These are phyloP conservation scores for Xylaria grammica DNA, from an alignment of 495 filamentous ascomycete species.

Conservation along the genomic window DNA sequence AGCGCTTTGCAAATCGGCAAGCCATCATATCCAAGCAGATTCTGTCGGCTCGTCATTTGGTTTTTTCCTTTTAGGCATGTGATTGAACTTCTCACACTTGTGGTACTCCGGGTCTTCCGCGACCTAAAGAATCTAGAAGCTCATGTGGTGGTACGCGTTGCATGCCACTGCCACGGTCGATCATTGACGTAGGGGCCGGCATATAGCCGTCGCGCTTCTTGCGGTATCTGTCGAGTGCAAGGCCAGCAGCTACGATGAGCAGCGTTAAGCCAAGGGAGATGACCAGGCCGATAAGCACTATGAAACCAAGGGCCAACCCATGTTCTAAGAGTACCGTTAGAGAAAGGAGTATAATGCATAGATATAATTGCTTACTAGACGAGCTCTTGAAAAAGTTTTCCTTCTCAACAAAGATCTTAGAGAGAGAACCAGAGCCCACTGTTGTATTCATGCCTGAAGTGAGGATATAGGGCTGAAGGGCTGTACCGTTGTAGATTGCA, in stretches of 20 bases:
- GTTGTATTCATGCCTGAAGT: constrained; percentile 65
- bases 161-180: constrained; percentile 77
- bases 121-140: constrained; percentile 64
- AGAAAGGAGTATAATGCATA: constrained; percentile 29
- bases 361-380: constrained; percentile 32
- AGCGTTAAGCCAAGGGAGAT: constrained; percentile 87
- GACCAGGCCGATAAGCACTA: constrained; percentile 91
- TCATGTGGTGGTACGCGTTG: constrained; percentile 80
- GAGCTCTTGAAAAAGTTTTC: constrained; percentile 64
- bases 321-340: constrained; percentile 45
- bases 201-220: constrained; percentile 86
- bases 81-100: constrained; percentile 40
- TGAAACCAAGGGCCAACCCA: constrained; percentile 78
- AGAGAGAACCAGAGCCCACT: constrained; percentile 68
- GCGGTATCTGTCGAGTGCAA: constrained; percentile 82
- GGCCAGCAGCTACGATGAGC: constrained; percentile 82
- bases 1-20: constrained; percentile 1
- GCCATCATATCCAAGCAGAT: constrained; percentile 23
- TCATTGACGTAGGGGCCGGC: constrained; percentile 74
- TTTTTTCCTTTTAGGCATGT: neutral
- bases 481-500: constrained; percentile 82
- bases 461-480: constrained; percentile 78
- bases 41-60: neutral
- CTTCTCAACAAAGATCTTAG: constrained; percentile 77
- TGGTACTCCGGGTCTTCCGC: constrained; percentile 45